Evolutionary conservation across 768 basidiomycete species (phyloP).

Genomic region (Tulasnella sp.): DNA sequence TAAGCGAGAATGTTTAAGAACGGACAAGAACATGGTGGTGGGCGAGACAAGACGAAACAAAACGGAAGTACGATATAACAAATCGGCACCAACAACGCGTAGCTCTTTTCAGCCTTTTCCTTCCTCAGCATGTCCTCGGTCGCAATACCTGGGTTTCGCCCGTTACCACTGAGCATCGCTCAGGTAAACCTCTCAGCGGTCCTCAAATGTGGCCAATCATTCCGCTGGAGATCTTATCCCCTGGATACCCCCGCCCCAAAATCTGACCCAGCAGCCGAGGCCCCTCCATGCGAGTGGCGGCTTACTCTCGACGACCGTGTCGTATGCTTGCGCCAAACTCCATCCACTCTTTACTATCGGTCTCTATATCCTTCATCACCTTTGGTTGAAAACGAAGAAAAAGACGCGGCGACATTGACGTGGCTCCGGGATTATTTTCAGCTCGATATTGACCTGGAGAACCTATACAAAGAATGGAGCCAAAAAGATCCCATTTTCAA

Average conservation of each 20-base stretch:
- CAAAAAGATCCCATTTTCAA: conserved; percentile 70
- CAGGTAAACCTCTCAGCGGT: conserved; percentile 78
- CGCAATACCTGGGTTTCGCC: conserved; percentile 48
- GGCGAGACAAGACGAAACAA: not conserved
- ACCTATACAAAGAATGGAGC: conserved; percentile 75
- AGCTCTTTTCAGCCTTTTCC: not conserved
- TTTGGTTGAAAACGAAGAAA: conserved; percentile 37
- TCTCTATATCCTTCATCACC: conserved; percentile 54
- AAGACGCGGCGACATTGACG: conserved; percentile 48
- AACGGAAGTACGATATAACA: not conserved
- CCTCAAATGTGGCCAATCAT: conserved; percentile 78
- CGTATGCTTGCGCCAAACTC: conserved; percentile 75
- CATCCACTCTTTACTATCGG: conserved; percentile 64
- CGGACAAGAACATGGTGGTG: not conserved
- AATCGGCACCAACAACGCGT: not conserved
- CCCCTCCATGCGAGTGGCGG: conserved; percentile 62
- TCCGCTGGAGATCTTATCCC: conserved; percentile 56
- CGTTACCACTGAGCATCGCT: conserved; percentile 55
- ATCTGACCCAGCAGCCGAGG: conserved; percentile 29
- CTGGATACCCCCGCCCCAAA: conserved; percentile 28
- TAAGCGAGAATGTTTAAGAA: not conserved
- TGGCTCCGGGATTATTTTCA: conserved; percentile 91
- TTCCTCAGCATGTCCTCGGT: not conserved
- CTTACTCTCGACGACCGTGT: conserved; percentile 78
- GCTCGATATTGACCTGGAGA: conserved; percentile 65